Percentiles rank a stretch among this genome's conserved stretches.
phyloP scores from a whole-genome alignment of 2,329 filamentous ascomycete genomes.

The Chalaropsis thielavioides region DNA sequence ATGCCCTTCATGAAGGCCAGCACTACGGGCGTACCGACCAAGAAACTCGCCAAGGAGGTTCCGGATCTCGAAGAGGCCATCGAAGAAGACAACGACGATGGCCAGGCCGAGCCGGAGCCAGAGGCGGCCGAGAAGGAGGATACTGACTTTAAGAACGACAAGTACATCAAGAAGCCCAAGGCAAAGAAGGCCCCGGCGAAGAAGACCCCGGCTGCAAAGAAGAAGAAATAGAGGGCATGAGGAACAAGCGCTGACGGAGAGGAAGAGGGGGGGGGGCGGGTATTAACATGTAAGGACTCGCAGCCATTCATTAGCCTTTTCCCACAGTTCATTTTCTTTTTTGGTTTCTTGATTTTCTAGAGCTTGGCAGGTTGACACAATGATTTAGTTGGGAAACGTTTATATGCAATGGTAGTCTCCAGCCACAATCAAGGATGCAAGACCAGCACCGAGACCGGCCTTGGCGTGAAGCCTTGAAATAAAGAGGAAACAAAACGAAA shows the following conservation, averaged over 20 bases:
- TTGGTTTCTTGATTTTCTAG: neutral
- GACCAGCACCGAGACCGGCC: neutral
- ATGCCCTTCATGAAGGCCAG: constrained; percentile 93
- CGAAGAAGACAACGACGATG: constrained; percentile 77
- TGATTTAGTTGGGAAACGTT: too few species aligned
- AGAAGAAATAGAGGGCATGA: constrained; percentile 19
- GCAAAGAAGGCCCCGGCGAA: constrained; percentile 41
- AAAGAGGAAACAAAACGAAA: neutral
- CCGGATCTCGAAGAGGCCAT: constrained; percentile 94
- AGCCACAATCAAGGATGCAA: too few species aligned
- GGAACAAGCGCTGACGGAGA: too few species aligned
- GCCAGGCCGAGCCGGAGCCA: constrained; percentile 41
- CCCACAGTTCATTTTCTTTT: neutral
- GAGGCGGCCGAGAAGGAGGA: constrained; percentile 60
- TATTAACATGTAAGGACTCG: neutral
- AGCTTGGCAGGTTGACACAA: too few species aligned
- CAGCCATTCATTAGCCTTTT: too few species aligned
- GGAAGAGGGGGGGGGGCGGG: too few species aligned
- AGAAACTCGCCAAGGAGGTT: constrained; percentile 56
- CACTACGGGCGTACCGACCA: constrained; percentile 48
- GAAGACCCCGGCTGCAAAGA: constrained; percentile 20
- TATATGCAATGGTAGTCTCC: too few species aligned
- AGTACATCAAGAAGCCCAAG: constrained; percentile 89
- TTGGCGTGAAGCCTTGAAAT: neutral
- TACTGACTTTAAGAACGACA: constrained; percentile 80